A percentile compares a stretch with the other conserved stretches of the same genome.
Conservation (phyloP, 164 flowering plant genomes). For the Sextonia rubra region DNA sequence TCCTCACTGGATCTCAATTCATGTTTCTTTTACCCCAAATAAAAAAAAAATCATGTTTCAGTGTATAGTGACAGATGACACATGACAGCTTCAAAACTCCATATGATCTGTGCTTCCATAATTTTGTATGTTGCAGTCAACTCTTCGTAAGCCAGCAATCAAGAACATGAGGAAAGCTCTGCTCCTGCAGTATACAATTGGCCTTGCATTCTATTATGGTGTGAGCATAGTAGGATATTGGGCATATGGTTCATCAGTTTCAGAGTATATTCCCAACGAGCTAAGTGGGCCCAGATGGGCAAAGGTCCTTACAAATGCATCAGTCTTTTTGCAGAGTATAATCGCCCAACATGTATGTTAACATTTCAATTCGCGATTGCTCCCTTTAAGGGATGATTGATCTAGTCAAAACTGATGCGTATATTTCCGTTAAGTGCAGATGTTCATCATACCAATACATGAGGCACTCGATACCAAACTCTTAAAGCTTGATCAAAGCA, state of each 20-base stretch:
- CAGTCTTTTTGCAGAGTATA: conserved; percentile 42
- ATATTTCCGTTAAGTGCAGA: conserved; percentile 17
- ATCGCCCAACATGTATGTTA: conserved; percentile 50
- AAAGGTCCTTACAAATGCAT: conserved; percentile 34
- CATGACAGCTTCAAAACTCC: too few species aligned
- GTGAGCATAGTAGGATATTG: conserved; percentile 55
- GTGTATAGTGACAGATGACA: too few species aligned
- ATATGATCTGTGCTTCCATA: background rate
- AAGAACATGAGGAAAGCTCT: conserved; percentile 58
- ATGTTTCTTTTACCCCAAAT: too few species aligned
- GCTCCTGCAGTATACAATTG: conserved; percentile 37
- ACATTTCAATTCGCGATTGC: background rate
- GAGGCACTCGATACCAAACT: conserved; percentile 54
- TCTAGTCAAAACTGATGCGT: background rate
- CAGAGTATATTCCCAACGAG: conserved; percentile 44
- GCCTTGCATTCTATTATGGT: conserved; percentile 45
- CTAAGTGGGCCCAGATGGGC: conserved; percentile 52
- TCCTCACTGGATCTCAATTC: too few species aligned
- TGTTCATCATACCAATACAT: conserved; percentile 46
- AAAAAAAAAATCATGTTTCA: too few species aligned
- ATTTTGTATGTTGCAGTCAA: conserved; percentile 35
- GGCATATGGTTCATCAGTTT: conserved; percentile 52
- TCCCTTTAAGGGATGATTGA: too few species aligned
- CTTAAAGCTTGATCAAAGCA: conserved; percentile 27
- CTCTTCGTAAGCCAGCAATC: conserved; percentile 45